phyloP scores from a whole-genome alignment of 257 asterid genomes.

The Primulina tabacum region DNA sequence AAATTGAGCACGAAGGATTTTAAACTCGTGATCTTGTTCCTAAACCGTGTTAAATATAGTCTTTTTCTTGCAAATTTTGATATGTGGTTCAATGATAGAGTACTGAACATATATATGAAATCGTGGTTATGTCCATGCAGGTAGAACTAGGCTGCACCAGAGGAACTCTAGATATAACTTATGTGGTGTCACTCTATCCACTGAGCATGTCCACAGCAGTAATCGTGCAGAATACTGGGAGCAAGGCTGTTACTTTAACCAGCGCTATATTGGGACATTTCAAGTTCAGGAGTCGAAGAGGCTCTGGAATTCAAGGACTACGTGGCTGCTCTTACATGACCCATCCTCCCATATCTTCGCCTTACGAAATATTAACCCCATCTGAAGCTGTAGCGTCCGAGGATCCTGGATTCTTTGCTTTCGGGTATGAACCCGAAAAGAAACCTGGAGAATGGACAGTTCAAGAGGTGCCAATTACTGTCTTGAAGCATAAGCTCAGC shows the following conservation, averaged over 20 bases:
- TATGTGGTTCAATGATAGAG: background rate
- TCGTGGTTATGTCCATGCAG: constrained; percentile 25
- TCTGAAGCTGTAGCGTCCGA: constrained; percentile 57
- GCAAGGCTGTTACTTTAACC: constrained; percentile 45
- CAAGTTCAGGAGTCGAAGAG: constrained; percentile 41
- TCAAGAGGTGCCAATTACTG: constrained; percentile 69
- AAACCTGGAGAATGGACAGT: constrained; percentile 60
- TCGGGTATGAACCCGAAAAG: constrained; percentile 71
- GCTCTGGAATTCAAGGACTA: constrained; percentile 66
- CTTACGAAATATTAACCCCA: constrained; percentile 61
- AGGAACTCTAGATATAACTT: constrained; percentile 51
- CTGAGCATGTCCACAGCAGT: constrained; percentile 73
- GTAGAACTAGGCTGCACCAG: constrained; percentile 65
- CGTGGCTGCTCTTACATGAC: constrained; percentile 60
- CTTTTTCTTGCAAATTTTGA: background rate
- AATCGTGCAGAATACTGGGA: constrained; percentile 63
- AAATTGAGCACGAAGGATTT: no score
- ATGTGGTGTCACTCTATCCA: constrained; percentile 67
- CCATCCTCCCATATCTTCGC: constrained; percentile 62
- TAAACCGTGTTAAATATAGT: no score
- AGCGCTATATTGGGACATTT: constrained; percentile 63
- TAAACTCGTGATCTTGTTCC: no score
- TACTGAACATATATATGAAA: background rate
- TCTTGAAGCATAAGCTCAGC: constrained; percentile 64
- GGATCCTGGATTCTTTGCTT: constrained; percentile 63